These are phyloP conservation scores for Gossypium schwendimanii DNA, from an alignment of 441 rosid genomes.

Conservation along the genomic window DNA sequence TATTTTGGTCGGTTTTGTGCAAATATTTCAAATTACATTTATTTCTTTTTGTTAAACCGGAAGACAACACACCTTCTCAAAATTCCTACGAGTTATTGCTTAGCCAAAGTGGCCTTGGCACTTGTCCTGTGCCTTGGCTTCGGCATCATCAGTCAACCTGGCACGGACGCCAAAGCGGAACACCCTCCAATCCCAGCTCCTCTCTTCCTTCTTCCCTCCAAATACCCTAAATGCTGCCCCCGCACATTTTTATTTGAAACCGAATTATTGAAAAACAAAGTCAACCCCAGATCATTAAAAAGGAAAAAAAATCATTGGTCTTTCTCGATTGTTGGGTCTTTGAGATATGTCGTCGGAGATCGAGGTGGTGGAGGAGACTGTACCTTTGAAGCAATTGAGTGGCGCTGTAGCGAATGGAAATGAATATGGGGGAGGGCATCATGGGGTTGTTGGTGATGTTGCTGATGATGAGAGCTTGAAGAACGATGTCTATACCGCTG, in stretches of 20 bases:
- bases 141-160: conserved; percentile 29
- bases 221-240: conserved; percentile 23
- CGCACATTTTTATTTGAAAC: neutral
- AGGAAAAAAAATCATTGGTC: neutral
- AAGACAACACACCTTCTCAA: neutral
- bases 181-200: neutral
- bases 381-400: conserved; percentile 21
- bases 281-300: conserved; percentile 8
- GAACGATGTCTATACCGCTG: conserved; percentile 85
- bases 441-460: conserved; percentile 11
- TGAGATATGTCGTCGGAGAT: conserved; percentile 77
- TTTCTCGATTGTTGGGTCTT: neutral
- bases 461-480: conserved; percentile 33
- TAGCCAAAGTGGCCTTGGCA: neutral
- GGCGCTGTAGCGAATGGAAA: conserved; percentile 27
- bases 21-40: neutral
- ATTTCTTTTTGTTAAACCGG: neutral
- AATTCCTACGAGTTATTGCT: neutral
- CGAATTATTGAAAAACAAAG: neutral
- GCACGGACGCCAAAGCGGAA: conserved; percentile 26
- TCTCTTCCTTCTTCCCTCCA: conserved; percentile 8
- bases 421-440: conserved; percentile 23
- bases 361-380: conserved; percentile 74
- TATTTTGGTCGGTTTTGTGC: neutral
- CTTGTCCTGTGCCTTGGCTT: neutral